Base-by-base conservation (phyloP, 2,329 filamentous ascomycete species). In the Calonectria leucothoes region DNA sequence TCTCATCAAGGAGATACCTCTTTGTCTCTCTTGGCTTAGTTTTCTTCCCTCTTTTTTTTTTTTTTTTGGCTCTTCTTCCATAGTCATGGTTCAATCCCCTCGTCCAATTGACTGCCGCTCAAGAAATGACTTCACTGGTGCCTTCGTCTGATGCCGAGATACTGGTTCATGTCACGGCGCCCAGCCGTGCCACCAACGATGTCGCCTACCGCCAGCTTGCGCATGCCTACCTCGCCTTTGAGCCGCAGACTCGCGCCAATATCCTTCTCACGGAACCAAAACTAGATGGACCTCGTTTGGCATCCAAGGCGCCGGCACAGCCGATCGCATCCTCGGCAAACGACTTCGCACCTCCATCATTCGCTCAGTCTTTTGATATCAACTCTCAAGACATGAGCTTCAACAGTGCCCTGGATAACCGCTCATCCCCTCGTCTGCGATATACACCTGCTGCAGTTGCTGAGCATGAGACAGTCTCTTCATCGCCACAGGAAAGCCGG, bases 141-240 rank as follows among this genome's bases (percentile, higher is more conserved):
- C 52, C 72, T 59, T 74, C 70, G 52, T 72, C 74, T 23, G 82
- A 87, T 72, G 83, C 86, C 66, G 89, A 92, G 82, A 89, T 91
- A 55, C 84, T 92, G 55, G 86, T 91, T 65, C 90, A 92, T 79
- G 86, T 90, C 69, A 82, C 87, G 14, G 90, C 90, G 35, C 88
- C 89, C 8, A 87, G 88, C 77, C 86, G 81, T 48, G 82, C 84
- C 27, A 76, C 79, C 14, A 88, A 91, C 75, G 90, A 92, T 81
- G 81, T 78, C 23, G 77, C 78, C 17, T 91, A 91, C 75, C 83
- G 89, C 39, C 81, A 83, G n/a, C 82, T 91, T 27, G 89, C 89
- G 6, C 78, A 84, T 27, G 87, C 88, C 3, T 91, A 91, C 74
- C 81, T 89, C n/a, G 80, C 85, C 49, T 92, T 90, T 70, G 75